Percentiles rank a stretch among this genome's conserved stretches.
Evolutionary conservation across 2,329 filamentous ascomycete species (phyloP).

Genomic region (Ophiocordyceps camponoti-leonardi): DNA sequence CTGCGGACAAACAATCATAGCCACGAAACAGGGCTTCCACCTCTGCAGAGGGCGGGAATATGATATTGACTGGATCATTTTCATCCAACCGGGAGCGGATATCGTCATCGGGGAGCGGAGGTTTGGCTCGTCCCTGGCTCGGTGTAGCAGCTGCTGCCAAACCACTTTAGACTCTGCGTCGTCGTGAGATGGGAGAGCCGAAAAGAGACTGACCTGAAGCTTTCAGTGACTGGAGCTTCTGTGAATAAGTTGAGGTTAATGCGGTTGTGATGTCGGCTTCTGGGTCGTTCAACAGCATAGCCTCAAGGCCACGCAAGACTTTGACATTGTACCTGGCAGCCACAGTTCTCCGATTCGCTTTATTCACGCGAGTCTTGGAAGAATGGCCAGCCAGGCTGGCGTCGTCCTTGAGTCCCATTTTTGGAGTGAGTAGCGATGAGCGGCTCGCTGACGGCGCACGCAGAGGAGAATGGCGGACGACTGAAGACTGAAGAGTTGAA

Average conservation of each 20-base stretch:
- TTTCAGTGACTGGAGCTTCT: not conserved
- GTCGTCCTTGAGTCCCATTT: not conserved
- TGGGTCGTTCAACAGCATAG: not conserved
- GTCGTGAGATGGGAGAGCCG: not conserved
- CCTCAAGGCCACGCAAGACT: not conserved
- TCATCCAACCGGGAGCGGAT: not conserved
- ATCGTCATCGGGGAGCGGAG: not conserved
- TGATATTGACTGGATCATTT: not conserved
- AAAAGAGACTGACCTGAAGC: not conserved
- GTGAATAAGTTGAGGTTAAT: not conserved
- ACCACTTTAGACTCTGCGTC: not conserved
- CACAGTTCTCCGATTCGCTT: not conserved
- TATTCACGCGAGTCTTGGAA: not conserved
- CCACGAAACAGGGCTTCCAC: not conserved
- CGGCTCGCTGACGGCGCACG: not conserved
- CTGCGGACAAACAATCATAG: not conserved
- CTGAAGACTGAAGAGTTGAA: too few relatives aligned
- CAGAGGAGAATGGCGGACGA: too few relatives aligned
- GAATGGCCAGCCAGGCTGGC: not conserved
- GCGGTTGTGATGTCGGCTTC: not conserved
- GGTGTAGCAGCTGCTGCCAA: not conserved
- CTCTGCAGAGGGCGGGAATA: not conserved
- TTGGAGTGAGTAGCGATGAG: not conserved
- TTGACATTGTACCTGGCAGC: not conserved
- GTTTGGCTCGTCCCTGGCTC: not conserved